phyloP scores from a whole-genome alignment of 176 grass and related monocot species.

The Oryza australiensis region DNA sequence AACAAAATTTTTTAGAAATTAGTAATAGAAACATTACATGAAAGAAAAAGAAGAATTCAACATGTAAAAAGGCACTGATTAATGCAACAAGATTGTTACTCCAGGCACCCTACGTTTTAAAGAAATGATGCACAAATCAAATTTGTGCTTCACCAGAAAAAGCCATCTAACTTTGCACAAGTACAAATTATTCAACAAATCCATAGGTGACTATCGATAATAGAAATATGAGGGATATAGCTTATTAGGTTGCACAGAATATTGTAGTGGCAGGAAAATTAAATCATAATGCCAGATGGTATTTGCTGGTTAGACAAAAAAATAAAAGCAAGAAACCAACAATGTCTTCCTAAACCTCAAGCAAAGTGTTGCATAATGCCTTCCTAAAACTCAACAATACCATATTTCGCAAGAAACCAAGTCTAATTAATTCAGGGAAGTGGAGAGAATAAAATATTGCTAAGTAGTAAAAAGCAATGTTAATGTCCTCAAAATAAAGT shows the following conservation, averaged over 20 bases:
- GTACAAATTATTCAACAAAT: conserved; percentile 1
- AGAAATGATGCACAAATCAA: neutral
- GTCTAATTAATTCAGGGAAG: too few species aligned
- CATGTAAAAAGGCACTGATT: too few species aligned
- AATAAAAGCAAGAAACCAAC: too few species aligned
- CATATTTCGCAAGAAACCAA: conserved; percentile 4
- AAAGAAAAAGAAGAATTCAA: too few species aligned
- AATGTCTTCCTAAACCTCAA: too few species aligned
- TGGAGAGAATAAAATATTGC: too few species aligned
- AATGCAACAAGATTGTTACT: conserved; percentile 8
- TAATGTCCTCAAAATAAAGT: too few species aligned
- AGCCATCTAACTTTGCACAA: neutral
- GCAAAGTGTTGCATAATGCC: neutral
- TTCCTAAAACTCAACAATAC: conserved; percentile 2
- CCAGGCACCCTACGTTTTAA: conserved; percentile 7
- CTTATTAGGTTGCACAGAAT: conserved; percentile 28
- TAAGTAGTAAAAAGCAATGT: too few species aligned
- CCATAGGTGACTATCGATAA: neutral
- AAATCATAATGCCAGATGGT: neutral
- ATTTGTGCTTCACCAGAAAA: conserved; percentile 11
- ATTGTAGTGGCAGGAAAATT: conserved; percentile 13
- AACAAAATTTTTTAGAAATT: too few species aligned
- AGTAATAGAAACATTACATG: too few species aligned
- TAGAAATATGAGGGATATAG: neutral
- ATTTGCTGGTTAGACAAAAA: conserved; percentile 21